Evolutionary conservation across 1,139 yeast species (phyloP), one percentile per base, ranked within the genome.

Genomic region (Kodamaea plutei): DNA sequence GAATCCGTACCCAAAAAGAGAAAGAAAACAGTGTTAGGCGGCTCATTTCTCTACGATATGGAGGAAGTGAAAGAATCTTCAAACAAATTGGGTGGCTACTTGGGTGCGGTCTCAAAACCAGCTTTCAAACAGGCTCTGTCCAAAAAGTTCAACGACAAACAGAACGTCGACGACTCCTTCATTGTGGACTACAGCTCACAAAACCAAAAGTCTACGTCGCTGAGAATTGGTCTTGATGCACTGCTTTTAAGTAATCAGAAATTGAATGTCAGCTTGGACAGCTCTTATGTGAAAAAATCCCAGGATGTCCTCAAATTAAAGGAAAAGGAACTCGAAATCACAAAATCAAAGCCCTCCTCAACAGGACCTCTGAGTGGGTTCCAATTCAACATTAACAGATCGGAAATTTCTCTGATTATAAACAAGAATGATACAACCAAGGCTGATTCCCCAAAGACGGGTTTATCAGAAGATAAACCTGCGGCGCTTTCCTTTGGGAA

Each of bases 331-430:
- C 26, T 21, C 16, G 38, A 34, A 1, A 25, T 21, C 16, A 33
- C 36, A 15, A 34, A 29, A 13, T 36, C 39, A 5, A 37, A 39
- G 14, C 33, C 35, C 12, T 29, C 46, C 8, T 20, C 23, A 12
- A 19, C 27, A 6, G 54, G 52, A 15, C 72, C 72, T 11, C 62
- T 68, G 25, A 50, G 60, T 3, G 71, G 69, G 1, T 65, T 65
- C 45, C 52, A 58, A 20, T 64, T 65, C 37, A 49, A 58, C 6
- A 52, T 61, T 10, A 56, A 58, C 26, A 50, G 53, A 29, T 43
- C 45, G 8, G 55, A 56, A 26, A 45, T 62, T 22, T 38, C 44
- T 20, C 45, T 50, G 8, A 48, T 60, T 8, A 37, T 56, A 6
- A 43, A 44, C 9, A 17, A 17, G 9, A 20, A 51, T 45, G 25